Conservation (phyloP, 2,329 filamentous ascomycete species). For the Trichophaea hybrida region DNA sequence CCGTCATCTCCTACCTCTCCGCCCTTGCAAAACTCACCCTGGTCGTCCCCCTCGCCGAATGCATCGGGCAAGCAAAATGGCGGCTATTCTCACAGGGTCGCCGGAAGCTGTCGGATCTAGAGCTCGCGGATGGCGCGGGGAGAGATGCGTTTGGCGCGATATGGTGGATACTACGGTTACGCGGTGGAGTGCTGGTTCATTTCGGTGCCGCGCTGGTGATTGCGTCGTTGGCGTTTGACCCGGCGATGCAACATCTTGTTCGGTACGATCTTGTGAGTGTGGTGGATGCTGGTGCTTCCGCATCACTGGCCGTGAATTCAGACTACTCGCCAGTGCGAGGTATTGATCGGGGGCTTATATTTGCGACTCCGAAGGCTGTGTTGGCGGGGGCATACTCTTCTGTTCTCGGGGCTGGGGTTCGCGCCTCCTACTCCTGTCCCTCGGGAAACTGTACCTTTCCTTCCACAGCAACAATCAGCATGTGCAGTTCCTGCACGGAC, state of each 20-base stretch:
- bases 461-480: slow-evolving; percentile 7
- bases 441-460: slow-evolving; percentile 16
- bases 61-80: slow-evolving; percentile 32
- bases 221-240: slow-evolving; percentile 14
- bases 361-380: slow-evolving; percentile 14
- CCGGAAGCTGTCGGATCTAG: slow-evolving; percentile 15
- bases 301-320: slow-evolving; percentile 5
- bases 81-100: slow-evolving; percentile 4
- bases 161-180: slow-evolving; percentile 13
- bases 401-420: slow-evolving; percentile 7
- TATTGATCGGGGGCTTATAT: slow-evolving; percentile 11
- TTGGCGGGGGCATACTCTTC: slow-evolving; percentile 10
- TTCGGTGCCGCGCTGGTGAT: slow-evolving; percentile 16
- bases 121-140: slow-evolving; percentile 10
- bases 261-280: slow-evolving; percentile 4
- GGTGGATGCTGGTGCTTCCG: background rate
- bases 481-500: slow-evolving; percentile 13
- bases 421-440: slow-evolving; percentile 6
- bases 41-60: slow-evolving; percentile 28
- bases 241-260: slow-evolving; percentile 13
- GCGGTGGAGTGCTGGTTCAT: slow-evolving; percentile 15
- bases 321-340: slow-evolving; percentile 13
- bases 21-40: slow-evolving; percentile 29
- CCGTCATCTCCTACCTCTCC: slow-evolving; percentile 30
- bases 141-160: slow-evolving; percentile 14